Evolutionary conservation across 768 basidiomycete species (phyloP).

Genomic region (Trametes elegans): DNA sequence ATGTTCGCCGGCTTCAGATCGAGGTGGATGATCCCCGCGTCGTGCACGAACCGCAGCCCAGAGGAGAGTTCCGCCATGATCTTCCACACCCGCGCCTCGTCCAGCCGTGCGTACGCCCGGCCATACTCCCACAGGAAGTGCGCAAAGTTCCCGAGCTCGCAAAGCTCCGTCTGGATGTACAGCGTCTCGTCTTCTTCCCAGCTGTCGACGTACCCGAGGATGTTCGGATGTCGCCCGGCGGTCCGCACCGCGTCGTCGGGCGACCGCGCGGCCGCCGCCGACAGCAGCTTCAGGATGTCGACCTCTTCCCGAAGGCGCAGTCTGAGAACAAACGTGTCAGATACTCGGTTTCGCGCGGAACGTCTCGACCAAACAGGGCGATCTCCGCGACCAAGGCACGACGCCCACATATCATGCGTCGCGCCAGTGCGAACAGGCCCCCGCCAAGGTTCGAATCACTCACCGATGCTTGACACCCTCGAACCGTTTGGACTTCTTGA

Average conservation of each 20-base stretch:
- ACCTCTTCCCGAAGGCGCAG: slow-evolving; percentile 92
- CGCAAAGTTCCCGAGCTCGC: slow-evolving; percentile 88
- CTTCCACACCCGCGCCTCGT: slow-evolving; percentile 96
- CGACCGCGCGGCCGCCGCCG: slow-evolving; percentile 29
- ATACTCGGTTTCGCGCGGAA: background rate
- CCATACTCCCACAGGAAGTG: slow-evolving; percentile 93
- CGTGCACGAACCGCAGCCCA: slow-evolving; percentile 88
- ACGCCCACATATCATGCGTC: too few species aligned
- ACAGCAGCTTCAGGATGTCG: slow-evolving; percentile 81
- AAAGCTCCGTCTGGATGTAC: slow-evolving; percentile 93
- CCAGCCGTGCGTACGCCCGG: slow-evolving; percentile 74
- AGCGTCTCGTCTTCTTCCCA: slow-evolving; percentile 92
- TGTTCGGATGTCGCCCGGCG: slow-evolving; percentile 63
- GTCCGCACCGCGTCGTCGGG: slow-evolving; percentile 28
- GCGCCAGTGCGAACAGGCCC: too few species aligned
- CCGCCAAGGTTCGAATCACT: too few species aligned
- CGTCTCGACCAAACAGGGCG: background rate
- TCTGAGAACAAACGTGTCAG: slow-evolving; percentile 36
- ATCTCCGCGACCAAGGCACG: background rate
- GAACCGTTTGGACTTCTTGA: slow-evolving; percentile 93
- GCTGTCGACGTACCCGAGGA: slow-evolving; percentile 86
- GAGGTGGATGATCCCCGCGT: slow-evolving; percentile 85
- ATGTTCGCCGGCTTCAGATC: slow-evolving; percentile 98
- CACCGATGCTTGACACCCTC: slow-evolving; percentile 90
- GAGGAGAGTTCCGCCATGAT: slow-evolving; percentile 86